Evolutionary conservation across 352 stramenopile species (phyloP).

Genomic region (Phytophthora kernoviae): DNA sequence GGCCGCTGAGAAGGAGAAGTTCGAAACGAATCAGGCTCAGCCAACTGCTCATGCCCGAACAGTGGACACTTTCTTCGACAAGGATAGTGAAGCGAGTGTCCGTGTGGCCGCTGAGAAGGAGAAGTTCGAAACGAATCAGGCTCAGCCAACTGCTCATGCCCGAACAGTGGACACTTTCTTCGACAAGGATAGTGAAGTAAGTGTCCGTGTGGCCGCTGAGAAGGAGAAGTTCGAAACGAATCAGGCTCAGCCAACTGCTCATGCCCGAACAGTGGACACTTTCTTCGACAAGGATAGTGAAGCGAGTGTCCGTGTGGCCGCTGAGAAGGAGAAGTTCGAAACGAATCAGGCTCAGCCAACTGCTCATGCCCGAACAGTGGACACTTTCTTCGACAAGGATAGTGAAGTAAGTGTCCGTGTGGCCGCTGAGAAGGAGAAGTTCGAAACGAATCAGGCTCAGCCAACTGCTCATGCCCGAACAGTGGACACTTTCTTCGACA

Average conservation of each 20-base stretch:
- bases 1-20: constrained; percentile 36
- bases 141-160: constrained; percentile 29
- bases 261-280: constrained; percentile 29
- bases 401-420: constrained; percentile 21
- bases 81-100: constrained; percentile 30
- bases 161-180: constrained; percentile 24
- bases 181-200: constrained; percentile 12
- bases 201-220: constrained; percentile 23
- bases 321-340: constrained; percentile 38
- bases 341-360: constrained; percentile 34
- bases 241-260: constrained; percentile 17
- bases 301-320: constrained; percentile 33
- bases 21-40: constrained; percentile 25
- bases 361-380: constrained; percentile 15
- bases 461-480: background rate
- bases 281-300: constrained; percentile 34
- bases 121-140: constrained; percentile 35
- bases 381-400: constrained; percentile 18
- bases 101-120: constrained; percentile 35
- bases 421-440: constrained; percentile 23
- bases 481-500: constrained; percentile 20
- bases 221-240: constrained; percentile 36
- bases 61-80: constrained; percentile 38
- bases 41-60: constrained; percentile 20
- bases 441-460: background rate